Percentiles rank a stretch among this genome's conserved stretches.
phyloP scores from a whole-genome alignment of 306 rosid genomes.

The Sicyos baderoa region DNA sequence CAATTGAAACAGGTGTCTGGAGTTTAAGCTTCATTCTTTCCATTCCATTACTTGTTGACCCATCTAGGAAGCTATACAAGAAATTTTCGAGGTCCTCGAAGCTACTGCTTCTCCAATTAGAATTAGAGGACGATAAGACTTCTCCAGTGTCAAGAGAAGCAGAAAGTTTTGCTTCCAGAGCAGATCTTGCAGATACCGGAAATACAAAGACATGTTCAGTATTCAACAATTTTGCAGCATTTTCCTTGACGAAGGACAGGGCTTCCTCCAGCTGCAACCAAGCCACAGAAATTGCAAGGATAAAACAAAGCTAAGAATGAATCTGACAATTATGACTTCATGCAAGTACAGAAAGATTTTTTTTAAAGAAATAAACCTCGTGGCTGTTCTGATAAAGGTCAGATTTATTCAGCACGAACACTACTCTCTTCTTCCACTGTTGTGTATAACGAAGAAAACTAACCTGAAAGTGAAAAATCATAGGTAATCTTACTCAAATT shows the following conservation, averaged over 20 bases:
- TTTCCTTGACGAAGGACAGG: conserved; percentile 60
- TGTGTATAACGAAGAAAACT: conserved; percentile 83
- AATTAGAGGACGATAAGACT: conserved; percentile 32
- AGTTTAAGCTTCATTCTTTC: conserved; percentile 91
- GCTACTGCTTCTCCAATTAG: conserved; percentile 42
- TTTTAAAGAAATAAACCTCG: conserved; percentile 43
- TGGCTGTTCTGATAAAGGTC: conserved; percentile 64
- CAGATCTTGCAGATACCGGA: conserved; percentile 88
- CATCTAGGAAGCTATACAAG: conserved; percentile 77
- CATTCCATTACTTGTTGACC: conserved; percentile 75
- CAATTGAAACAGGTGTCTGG: conserved; percentile 82
- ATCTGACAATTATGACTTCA: neutral
- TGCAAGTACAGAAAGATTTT: conserved; percentile 13
- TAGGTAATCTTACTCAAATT: neutral
- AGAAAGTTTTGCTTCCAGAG: conserved; percentile 76
- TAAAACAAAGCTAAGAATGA: conserved; percentile 1
- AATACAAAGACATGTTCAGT: conserved; percentile 59
- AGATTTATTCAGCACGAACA: conserved; percentile 84
- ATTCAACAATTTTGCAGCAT: conserved; percentile 60
- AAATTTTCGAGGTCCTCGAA: conserved; percentile 65
- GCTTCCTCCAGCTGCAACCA: conserved; percentile 90
- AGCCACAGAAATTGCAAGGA: conserved; percentile 19
- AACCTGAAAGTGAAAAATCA: conserved; percentile 42
- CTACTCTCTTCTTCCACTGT: conserved; percentile 97
- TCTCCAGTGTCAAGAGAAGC: conserved; percentile 36